phyloP scores from a whole-genome alignment of 495 filamentous ascomycete species.

The Xylaria scruposa region DNA sequence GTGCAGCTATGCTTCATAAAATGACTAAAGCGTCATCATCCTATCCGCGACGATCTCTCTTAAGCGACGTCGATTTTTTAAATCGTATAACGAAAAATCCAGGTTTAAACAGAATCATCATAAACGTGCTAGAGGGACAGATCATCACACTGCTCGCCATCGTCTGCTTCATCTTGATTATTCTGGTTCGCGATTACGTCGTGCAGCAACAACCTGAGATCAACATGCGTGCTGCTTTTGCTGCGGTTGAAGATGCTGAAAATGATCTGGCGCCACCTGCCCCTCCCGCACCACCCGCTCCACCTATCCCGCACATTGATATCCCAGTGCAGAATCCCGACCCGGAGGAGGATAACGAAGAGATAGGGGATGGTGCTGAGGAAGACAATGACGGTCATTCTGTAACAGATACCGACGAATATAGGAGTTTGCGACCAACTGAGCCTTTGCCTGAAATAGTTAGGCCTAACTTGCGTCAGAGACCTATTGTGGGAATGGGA shows the following conservation, averaged over 20 bases:
- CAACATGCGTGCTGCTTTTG: constrained; percentile 63
- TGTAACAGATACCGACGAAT: constrained; percentile 20
- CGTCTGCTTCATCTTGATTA: constrained; percentile 89
- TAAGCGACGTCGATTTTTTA: constrained; percentile 77
- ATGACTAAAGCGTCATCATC: constrained; percentile 27
- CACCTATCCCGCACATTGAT: constrained; percentile 23
- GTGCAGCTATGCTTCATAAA: constrained; percentile 30
- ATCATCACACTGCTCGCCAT: constrained; percentile 92
- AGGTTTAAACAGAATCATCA: constrained; percentile 77
- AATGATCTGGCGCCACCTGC: constrained; percentile 55
- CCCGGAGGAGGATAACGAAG: constrained; percentile 28
- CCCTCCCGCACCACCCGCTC: neutral
- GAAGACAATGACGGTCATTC: neutral
- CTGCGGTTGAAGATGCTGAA: constrained; percentile 58
- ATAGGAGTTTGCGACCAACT: constrained; percentile 14
- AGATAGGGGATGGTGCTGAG: constrained; percentile 28
- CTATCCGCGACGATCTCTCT: constrained; percentile 51
- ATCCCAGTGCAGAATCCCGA: constrained; percentile 21
- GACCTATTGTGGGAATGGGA: constrained; percentile 33
- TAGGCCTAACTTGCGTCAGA: constrained; percentile 29
- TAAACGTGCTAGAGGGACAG: constrained; percentile 88
- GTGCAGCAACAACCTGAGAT: constrained; percentile 93
- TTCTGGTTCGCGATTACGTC: constrained; percentile 96
- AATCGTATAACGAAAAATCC: constrained; percentile 74
- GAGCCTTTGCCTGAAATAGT: constrained; percentile 25